Evolutionary conservation across 2,329 filamentous ascomycete species (phyloP).

Genomic region (Fusarium sp.): DNA sequence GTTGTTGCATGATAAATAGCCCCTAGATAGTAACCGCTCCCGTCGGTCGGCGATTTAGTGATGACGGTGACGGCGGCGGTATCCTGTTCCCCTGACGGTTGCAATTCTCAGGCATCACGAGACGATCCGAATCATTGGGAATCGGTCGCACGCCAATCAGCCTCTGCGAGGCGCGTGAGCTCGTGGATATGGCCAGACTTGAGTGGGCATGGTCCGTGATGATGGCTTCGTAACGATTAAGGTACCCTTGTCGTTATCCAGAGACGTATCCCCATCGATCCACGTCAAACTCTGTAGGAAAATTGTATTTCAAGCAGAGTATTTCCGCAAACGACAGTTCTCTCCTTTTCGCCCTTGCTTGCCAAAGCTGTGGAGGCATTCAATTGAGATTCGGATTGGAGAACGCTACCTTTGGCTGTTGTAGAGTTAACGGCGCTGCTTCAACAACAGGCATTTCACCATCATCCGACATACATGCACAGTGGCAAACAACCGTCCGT

Average conservation of each 20-base stretch:
- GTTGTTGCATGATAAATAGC: too few species aligned
- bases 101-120: slow-evolving; percentile 22
- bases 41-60: slow-evolving; percentile 5
- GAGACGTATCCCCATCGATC: slow-evolving; percentile 34
- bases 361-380: not conserved
- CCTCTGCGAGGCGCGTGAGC: slow-evolving; percentile 29
- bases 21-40: not conserved
- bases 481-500: not conserved
- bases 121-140: slow-evolving; percentile 36
- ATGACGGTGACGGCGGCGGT: slow-evolving; percentile 5
- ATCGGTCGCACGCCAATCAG: slow-evolving; percentile 36
- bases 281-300: slow-evolving; percentile 15
- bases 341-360: slow-evolving; percentile 7
- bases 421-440: slow-evolving; percentile 3
- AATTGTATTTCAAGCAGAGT: slow-evolving; percentile 31
- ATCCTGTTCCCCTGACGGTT: slow-evolving; percentile 15
- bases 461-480: slow-evolving; percentile 1
- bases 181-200: slow-evolving; percentile 30
- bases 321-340: slow-evolving; percentile 6
- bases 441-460: slow-evolving; percentile 19
- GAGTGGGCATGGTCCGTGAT: slow-evolving; percentile 29
- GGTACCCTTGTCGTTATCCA: slow-evolving; percentile 37
- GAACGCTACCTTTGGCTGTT: not conserved
- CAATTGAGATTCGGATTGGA: not conserved
- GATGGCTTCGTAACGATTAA: slow-evolving; percentile 32